These are phyloP conservation scores for Pyricularia grisea DNA, from an alignment of 2,329 filamentous ascomycete species.

Conservation along the genomic window DNA sequence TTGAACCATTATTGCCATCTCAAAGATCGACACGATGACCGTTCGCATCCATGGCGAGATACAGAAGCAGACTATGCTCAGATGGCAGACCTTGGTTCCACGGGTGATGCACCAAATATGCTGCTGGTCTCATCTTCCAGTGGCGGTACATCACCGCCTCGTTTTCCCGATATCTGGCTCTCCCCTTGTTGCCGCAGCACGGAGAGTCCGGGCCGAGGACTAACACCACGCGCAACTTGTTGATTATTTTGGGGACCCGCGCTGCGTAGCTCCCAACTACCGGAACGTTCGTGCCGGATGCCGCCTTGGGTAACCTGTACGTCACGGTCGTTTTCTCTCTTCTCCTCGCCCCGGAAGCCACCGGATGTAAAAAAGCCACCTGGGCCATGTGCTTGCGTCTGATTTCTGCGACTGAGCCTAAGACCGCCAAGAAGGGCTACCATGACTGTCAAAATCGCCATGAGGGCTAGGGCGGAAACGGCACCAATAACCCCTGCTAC, in stretches of 20 bases:
- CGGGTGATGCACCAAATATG: neutral
- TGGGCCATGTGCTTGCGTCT: constrained; percentile 10
- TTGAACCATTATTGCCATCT: neutral
- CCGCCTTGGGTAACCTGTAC: constrained; percentile 29
- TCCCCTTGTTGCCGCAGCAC: neutral
- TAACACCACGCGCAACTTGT: neutral
- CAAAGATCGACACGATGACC: neutral
- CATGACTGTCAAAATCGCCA: constrained; percentile 15
- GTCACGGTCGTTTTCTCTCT: constrained; percentile 33
- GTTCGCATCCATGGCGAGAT: neutral
- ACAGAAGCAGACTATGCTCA: neutral
- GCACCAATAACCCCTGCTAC: constrained; percentile 39
- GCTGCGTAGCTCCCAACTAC: constrained; percentile 38
- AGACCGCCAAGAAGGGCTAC: constrained; percentile 12
- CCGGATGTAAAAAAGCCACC: constrained; percentile 12
- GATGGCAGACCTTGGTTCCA: neutral
- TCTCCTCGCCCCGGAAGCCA: constrained; percentile 35
- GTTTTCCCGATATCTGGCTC: neutral
- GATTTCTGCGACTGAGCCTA: constrained; percentile 23
- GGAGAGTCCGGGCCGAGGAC: neutral
- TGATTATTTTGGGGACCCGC: constrained; percentile 6
- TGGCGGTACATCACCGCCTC: neutral
- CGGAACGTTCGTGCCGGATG: constrained; percentile 31
- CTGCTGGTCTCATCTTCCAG: neutral
- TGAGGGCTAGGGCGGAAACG: constrained; percentile 24